Conservation (phyloP, 2,329 filamentous ascomycete genomes). For the Microcyclospora pomicola region DNA sequence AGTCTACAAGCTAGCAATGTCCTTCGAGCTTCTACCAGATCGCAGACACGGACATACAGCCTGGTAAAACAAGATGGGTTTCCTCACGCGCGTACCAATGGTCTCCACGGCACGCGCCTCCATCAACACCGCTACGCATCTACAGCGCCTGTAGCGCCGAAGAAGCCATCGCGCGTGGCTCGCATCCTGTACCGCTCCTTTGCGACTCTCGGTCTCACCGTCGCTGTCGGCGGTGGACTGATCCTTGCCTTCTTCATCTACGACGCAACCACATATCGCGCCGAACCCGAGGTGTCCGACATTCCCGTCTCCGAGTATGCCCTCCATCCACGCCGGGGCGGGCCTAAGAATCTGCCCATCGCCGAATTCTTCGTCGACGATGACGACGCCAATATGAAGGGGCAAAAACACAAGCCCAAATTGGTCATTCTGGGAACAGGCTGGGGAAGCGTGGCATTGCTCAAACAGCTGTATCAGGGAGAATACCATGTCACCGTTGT, state of each 20-base stretch:
- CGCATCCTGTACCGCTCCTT: slow-evolving; percentile 55
- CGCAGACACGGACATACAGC: no score
- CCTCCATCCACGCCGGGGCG: slow-evolving; percentile 65
- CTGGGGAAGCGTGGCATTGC: slow-evolving; percentile 82
- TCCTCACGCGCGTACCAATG: no score
- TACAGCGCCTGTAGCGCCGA: slow-evolving; percentile 1
- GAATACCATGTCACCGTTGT: slow-evolving; percentile 95
- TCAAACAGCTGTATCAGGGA: slow-evolving; percentile 79
- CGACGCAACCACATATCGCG: slow-evolving; percentile 81
- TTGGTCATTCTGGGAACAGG: slow-evolving; percentile 86
- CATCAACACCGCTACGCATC: slow-evolving; percentile 8
- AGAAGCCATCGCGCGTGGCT: slow-evolving; percentile 20
- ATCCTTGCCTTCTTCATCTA: slow-evolving; percentile 83
- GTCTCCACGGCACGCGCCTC: no score
- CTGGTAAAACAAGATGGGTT: no score
- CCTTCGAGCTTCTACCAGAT: no score
- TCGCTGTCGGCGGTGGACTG: slow-evolving; percentile 53
- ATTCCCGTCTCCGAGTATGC: slow-evolving; percentile 76
- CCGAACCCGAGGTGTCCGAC: slow-evolving; percentile 52
- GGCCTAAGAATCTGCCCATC: slow-evolving; percentile 90
- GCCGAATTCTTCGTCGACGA: slow-evolving; percentile 77
- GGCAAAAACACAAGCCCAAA: slow-evolving; percentile 74
- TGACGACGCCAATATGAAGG: slow-evolving; percentile 55
- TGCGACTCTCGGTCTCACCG: slow-evolving; percentile 59
- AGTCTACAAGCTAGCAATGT: no score